Percentiles rank a stretch among this genome's conserved stretches.
These are phyloP conservation scores for Capsicum pubescens DNA, from an alignment of 257 asterid species.

Conservation along the genomic window DNA sequence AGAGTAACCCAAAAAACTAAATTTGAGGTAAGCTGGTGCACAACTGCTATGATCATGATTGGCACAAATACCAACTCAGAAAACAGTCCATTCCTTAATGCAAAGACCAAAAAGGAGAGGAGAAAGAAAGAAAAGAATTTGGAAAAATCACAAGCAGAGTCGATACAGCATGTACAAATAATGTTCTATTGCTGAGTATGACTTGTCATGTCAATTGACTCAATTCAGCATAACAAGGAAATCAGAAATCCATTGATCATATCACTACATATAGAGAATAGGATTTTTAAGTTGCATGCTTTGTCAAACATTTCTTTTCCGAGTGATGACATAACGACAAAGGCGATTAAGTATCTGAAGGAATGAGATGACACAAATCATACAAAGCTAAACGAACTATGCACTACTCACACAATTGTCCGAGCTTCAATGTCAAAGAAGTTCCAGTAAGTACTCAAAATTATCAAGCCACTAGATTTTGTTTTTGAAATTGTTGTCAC, in stretches of 20 bases:
- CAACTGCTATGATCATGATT: not conserved
- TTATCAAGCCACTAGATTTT: conserved; percentile 5
- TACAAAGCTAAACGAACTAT: not conserved
- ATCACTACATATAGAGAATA: not conserved
- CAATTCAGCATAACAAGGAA: not conserved
- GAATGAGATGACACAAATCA: not conserved
- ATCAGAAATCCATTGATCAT: conserved; percentile 7
- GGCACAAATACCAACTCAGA: not conserved
- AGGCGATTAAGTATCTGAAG: not conserved
- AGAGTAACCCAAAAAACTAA: not conserved
- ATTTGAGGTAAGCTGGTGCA: conserved; percentile 14
- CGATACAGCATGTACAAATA: not conserved
- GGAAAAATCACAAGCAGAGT: conserved; percentile 11
- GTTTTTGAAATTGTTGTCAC: conserved; percentile 11
- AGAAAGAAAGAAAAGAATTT: not conserved
- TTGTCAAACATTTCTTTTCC: conserved; percentile 15
- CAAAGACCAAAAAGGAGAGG: not conserved
- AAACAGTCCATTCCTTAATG: not conserved
- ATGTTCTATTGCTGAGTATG: not conserved
- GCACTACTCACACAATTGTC: not conserved
- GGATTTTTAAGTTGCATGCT: not conserved
- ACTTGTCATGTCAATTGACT: not conserved
- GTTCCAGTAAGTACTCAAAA: conserved; percentile 24
- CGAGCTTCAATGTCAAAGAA: conserved; percentile 11
- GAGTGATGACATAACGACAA: conserved; percentile 8